A percentile compares a stretch with the other conserved stretches of the same genome.
Evolutionary conservation across 768 basidiomycete genomes (phyloP).

Genomic region (Cystobasidium onofrii): DNA sequence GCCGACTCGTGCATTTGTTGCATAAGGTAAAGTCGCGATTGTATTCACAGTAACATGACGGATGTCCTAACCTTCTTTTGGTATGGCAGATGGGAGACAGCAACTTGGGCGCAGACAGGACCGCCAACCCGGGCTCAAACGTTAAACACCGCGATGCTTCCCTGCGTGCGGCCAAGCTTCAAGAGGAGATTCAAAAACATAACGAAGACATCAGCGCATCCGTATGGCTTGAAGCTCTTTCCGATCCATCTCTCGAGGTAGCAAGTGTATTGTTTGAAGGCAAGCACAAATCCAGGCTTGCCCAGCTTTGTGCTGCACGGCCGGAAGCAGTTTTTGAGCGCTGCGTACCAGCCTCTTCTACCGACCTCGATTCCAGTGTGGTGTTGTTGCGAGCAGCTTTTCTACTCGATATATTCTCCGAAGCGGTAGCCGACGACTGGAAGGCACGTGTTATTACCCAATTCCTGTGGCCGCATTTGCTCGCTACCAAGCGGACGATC

Average conservation of each 20-base stretch:
- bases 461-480: slow-evolving; percentile 63
- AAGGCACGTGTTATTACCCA: slow-evolving; percentile 40
- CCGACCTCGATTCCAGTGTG: background rate
- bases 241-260: background rate
- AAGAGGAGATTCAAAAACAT: background rate
- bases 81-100: background rate
- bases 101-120: background rate
- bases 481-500: slow-evolving; percentile 64
- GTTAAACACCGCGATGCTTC: background rate
- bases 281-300: background rate
- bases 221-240: background rate
- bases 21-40: background rate
- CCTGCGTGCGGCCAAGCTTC: background rate
- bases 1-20: background rate
- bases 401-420: background rate
- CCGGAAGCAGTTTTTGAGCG: background rate
- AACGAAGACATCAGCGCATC: background rate
- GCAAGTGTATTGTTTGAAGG: background rate
- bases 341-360: background rate
- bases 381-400: background rate
- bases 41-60: background rate
- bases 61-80: background rate
- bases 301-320: background rate
- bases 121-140: background rate
- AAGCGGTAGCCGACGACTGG: background rate